Evolutionary conservation across 2,329 filamentous ascomycete species (phyloP), one percentile per base, ranked within the genome.

Genomic region (Phyllosticta citrichinensis): DNA sequence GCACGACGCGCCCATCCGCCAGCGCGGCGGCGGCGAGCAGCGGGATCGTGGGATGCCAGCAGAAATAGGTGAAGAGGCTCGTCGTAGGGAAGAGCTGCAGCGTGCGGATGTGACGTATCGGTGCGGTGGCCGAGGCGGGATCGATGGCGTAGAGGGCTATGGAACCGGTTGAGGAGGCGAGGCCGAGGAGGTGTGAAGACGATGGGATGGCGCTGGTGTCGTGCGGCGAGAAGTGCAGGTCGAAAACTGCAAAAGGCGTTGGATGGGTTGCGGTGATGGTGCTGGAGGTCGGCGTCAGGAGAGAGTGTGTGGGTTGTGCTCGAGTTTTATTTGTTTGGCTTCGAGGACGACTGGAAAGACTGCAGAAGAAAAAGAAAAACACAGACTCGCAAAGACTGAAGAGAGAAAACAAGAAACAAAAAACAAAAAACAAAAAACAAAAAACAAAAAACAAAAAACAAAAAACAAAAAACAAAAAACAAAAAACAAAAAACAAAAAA

Each of bases 171-270:
- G 91, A 96, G 1, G 88, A 89, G 9, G 90, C 89, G 2, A 87
- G 84, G 10, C 85, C 91, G 58, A 96, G 80, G 3, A 88, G 75
- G 30, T 79, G 63, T 71, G 57, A 69, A 19, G 40, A n/a, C 6
- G 11, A 11, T 17, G 33, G 1, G 30, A 40, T 47, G 14, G 17
- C 6, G 17, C 14, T n/a, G 40, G 40, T n/a, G 2, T n/a, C n/a
- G 40, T 47, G 14, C 1, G 82, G 83, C 63, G 87, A 84, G 72
- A 97, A 97, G 66, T 92, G 89, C 30, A 97, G 77, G 70, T 97
- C 92, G 58, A 97, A 81, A 27, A 97, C 81, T 5, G 90, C 92
- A 58, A 86, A 90, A 3, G 85, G 81, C 22, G 88, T 84, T 5
- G 77, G 68, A 4, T 86, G 64, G 0, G 81, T 86, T 68, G 89